phyloP scores from a whole-genome alignment of 2,329 filamentous ascomycete genomes.

The Penicillium sp. region DNA sequence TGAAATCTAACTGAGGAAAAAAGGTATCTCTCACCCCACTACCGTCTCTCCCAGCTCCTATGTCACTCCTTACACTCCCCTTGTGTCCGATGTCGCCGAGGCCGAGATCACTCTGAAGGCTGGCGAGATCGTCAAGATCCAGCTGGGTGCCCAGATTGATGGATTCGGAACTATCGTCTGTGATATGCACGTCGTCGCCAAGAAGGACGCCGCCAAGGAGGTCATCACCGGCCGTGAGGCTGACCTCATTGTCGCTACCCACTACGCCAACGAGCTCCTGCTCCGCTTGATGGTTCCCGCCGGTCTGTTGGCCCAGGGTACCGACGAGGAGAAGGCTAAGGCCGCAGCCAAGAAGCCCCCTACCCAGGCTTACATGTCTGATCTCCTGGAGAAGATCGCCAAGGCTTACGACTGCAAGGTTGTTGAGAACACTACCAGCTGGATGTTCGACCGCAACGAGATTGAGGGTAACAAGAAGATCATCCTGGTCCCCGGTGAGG shows the following conservation, averaged over 20 bases:
- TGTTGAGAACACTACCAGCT: slow-evolving; percentile 97
- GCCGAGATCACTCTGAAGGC: slow-evolving; percentile 76
- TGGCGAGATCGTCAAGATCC: slow-evolving; percentile 91
- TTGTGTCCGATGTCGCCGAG: slow-evolving; percentile 83
- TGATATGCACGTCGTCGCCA: slow-evolving; percentile 77
- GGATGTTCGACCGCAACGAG: slow-evolving; percentile 94
- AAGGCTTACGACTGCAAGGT: slow-evolving; percentile 89
- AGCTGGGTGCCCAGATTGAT: slow-evolving; percentile 98
- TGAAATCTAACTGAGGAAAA: neutral
- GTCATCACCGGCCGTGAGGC: slow-evolving; percentile 74
- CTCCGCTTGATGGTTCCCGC: slow-evolving; percentile 88
- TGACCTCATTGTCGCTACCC: slow-evolving; percentile 83
- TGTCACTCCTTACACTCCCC: slow-evolving; percentile 94
- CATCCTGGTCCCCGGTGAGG: slow-evolving; percentile 77
- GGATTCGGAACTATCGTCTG: slow-evolving; percentile 96
- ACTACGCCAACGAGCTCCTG: slow-evolving; percentile 95
- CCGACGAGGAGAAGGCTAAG: slow-evolving; percentile 95
- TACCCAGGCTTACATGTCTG: slow-evolving; percentile 82
- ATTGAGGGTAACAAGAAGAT: slow-evolving; percentile 99
- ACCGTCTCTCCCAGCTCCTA: slow-evolving; percentile 93
- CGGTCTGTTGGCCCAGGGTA: slow-evolving; percentile 77
- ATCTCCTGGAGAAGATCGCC: slow-evolving; percentile 85
- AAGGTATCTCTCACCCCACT: slow-evolving; percentile 88
- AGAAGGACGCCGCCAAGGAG: slow-evolving; percentile 61
- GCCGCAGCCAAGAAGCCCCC: slow-evolving; percentile 78